These are phyloP conservation scores for Trichosanthes cucumerina DNA, from an alignment of 306 rosid species.

Conservation along the genomic window DNA sequence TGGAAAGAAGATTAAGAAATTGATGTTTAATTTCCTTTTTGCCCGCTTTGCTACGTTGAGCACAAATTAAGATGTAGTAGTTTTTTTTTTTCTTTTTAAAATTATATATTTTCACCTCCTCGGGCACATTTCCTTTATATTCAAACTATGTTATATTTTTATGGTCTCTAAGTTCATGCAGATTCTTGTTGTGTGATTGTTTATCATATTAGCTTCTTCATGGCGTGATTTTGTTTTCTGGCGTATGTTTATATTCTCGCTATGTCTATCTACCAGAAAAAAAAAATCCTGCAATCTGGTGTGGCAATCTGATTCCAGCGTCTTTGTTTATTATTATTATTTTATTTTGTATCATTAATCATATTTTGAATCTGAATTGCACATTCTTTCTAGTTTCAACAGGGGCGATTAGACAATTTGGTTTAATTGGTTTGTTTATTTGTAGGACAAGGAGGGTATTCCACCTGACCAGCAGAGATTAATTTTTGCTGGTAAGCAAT, in stretches of 20 bases:
- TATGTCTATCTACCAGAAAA: background rate
- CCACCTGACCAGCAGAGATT: constrained; percentile 96
- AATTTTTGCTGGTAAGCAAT: constrained; percentile 96
- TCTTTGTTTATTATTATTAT: background rate
- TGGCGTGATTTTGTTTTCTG: background rate
- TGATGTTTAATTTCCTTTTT: background rate
- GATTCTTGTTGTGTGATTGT: background rate
- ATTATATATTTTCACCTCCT: background rate
- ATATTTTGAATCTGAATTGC: background rate
- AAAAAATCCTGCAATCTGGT: background rate
- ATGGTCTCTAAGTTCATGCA: background rate
- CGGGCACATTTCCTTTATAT: background rate
- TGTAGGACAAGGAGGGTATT: constrained; percentile 96
- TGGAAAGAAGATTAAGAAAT: background rate
- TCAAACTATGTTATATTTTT: background rate
- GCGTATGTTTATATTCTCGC: background rate
- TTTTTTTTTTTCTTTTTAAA: background rate
- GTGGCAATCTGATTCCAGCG: background rate
- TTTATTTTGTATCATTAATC: background rate
- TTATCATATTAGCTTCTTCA: background rate
- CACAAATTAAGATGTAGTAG: background rate
- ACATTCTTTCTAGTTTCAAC: background rate
- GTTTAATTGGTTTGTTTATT: background rate
- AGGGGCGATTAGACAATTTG: background rate
- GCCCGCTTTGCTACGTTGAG: background rate